Evolutionary conservation across 2,329 filamentous ascomycete genomes (phyloP).

Genomic region (Hypomyces perniciosus): DNA sequence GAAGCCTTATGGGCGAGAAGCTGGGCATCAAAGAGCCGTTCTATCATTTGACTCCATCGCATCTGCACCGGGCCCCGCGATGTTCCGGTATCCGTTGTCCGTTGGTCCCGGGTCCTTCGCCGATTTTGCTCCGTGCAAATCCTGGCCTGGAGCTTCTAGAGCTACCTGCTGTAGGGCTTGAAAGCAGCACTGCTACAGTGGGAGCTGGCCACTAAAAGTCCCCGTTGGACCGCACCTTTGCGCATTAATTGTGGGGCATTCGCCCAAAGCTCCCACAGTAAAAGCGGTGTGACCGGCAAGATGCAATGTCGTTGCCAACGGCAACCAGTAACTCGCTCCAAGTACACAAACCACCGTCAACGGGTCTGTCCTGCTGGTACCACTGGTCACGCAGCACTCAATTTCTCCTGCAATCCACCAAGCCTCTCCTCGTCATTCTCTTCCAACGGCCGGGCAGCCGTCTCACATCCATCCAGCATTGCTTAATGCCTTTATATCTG

Average conservation of each 20-base stretch:
- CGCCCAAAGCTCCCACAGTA: not conserved
- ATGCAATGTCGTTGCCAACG: slow-evolving; percentile 10
- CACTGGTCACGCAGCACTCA: slow-evolving; percentile 10
- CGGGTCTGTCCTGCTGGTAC: slow-evolving; percentile 3
- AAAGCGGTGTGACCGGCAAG: slow-evolving; percentile 10
- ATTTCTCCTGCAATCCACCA: slow-evolving; percentile 10
- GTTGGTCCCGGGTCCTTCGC: not conserved
- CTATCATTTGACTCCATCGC: not conserved
- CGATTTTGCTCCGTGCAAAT: not conserved
- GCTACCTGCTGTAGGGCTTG: not conserved
- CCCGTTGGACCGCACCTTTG: too few relatives aligned
- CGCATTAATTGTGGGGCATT: not conserved
- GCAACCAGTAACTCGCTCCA: slow-evolving; percentile 8
- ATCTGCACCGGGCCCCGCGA: slow-evolving; percentile 10
- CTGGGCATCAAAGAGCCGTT: not conserved
- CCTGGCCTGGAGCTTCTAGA: not conserved
- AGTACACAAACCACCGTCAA: slow-evolving; percentile 14
- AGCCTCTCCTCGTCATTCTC: not conserved
- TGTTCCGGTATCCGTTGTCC: slow-evolving; percentile 10
- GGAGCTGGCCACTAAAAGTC: not conserved
- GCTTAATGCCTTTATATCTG: slow-evolving; percentile 19
- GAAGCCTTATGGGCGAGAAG: slow-evolving; percentile 1
- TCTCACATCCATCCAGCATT: slow-evolving; percentile 21
- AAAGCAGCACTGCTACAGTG: slow-evolving; percentile 2
- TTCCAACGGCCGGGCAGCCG: slow-evolving; percentile 7